These are phyloP conservation scores for Pezicula carpinea DNA, from an alignment of 2,329 filamentous ascomycete species.

Conservation along the genomic window DNA sequence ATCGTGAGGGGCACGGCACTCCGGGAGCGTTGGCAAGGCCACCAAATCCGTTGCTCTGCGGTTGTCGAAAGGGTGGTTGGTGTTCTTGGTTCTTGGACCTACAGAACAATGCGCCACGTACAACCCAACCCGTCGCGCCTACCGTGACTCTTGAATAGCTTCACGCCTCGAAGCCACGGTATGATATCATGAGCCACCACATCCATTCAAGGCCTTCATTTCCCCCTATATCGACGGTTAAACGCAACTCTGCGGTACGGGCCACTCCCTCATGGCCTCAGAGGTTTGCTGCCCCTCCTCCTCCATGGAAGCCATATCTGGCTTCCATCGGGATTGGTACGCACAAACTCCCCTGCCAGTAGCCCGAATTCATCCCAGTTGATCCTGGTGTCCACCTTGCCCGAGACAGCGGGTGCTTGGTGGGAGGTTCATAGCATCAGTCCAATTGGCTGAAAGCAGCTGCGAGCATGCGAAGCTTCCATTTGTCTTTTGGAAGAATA, in stretches of 20 bases:
- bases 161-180: too few relatives aligned
- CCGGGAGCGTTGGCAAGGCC: not conserved
- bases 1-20: not conserved
- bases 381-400: not conserved
- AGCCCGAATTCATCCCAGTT: not conserved
- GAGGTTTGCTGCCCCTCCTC: not conserved
- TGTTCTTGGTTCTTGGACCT: too few relatives aligned
- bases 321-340: slow-evolving; percentile 2
- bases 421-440: not conserved
- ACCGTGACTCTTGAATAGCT: too few relatives aligned
- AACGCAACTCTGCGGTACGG: not conserved
- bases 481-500: not conserved
- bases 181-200: too few relatives aligned
- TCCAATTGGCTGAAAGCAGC: not conserved
- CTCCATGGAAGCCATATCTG: not conserved
- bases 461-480: not conserved
- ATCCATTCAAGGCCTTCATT: too few relatives aligned
- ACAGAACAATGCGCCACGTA: too few relatives aligned
- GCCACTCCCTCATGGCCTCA: not conserved
- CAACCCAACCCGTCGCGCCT: too few relatives aligned
- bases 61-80: too few relatives aligned
- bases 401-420: not conserved
- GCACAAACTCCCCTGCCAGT: not conserved
- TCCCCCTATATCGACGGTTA: too few relatives aligned
- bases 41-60: too few relatives aligned